Base-by-base conservation (phyloP, 2,329 filamentous ascomycete genomes). In the Verticillium zaregamsianum region DNA sequence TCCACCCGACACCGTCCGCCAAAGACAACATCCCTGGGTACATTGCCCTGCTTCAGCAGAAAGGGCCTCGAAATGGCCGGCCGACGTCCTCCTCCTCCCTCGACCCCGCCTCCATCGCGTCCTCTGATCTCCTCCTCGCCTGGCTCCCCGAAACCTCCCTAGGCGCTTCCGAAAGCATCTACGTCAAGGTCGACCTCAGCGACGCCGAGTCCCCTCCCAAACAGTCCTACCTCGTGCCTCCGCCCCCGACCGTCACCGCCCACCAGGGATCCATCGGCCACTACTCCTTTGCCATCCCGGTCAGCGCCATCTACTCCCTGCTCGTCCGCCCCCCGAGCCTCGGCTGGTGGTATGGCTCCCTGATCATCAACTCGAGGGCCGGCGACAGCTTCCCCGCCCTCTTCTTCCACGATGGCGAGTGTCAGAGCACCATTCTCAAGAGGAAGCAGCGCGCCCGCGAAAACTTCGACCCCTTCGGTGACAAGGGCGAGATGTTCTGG, bases 361-460 rank as follows among this genome's bases (percentile, higher is more conserved):
- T 99, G 32, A 90, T 99, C 62, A 92, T 99, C 78, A 99, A 99
- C 73, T 92, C 91, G 1, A 83, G 91, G 14, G 88, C 90, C 0
- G 96, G 96, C 3, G 93, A 98, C 72, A 95, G 91, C 72, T 97
- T 98, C 68, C 95, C 95, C 0, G 93, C 95, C 0, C 80, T 99
- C 1, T 99, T 99, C 78, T 99, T 99, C 77, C 95, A 99, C 73
- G 95, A 99, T 71, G 93, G 88, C 65, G 95, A 99, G 78, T 99
- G 95, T 71, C 91, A 97, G 76, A 96, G 91, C 59, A 99, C 95
- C 0, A 96, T 98, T 25, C 77, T 96, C 61, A 94, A 98, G 76
- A 92, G 96, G 78, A 96, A 95, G 82, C 92, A 89, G 76, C 81
- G 91, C 59, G 87, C 92, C 0, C 86, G 85, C 64, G 92, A 97